Conservation (phyloP, 1,284 basidiomycete species). For the Papiliotrema laurentii region DNA sequence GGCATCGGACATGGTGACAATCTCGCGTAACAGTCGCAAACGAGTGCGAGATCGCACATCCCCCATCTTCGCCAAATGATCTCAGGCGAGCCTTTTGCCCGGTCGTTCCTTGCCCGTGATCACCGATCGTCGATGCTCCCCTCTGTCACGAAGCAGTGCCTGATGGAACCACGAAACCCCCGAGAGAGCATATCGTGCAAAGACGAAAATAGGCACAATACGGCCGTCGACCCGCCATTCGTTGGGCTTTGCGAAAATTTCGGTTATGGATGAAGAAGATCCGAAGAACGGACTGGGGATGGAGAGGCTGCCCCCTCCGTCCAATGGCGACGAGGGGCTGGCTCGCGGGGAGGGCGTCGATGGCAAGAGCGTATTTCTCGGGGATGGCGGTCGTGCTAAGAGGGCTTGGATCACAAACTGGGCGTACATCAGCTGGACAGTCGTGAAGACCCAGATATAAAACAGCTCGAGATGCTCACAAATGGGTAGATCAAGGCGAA, state of each 20-base stretch:
- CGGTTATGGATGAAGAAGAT: neutral
- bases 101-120: constrained; percentile 7
- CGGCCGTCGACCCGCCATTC: neutral
- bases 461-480: constrained; percentile 16
- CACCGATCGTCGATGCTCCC: constrained; percentile 1
- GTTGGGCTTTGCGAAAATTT: neutral
- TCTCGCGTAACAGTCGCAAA: no score
- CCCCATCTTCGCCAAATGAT: no score
- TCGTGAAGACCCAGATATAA: neutral
- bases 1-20: no score
- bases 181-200: constrained; percentile 35
- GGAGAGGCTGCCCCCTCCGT: neutral
- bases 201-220: constrained; percentile 35
- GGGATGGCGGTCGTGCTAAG: constrained; percentile 34
- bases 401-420: constrained; percentile 47
- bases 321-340: constrained; percentile 21
- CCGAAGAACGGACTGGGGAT: constrained; percentile 18
- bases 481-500: constrained; percentile 48
- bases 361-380: constrained; percentile 18
- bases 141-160: constrained; percentile 29
- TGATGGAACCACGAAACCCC: constrained; percentile 32
- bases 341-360: constrained; percentile 24
- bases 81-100: constrained; percentile 12
- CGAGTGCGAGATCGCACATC: no score
- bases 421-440: neutral